phyloP scores from a whole-genome alignment of 768 basidiomycete species.

The Jaapia argillacea region DNA sequence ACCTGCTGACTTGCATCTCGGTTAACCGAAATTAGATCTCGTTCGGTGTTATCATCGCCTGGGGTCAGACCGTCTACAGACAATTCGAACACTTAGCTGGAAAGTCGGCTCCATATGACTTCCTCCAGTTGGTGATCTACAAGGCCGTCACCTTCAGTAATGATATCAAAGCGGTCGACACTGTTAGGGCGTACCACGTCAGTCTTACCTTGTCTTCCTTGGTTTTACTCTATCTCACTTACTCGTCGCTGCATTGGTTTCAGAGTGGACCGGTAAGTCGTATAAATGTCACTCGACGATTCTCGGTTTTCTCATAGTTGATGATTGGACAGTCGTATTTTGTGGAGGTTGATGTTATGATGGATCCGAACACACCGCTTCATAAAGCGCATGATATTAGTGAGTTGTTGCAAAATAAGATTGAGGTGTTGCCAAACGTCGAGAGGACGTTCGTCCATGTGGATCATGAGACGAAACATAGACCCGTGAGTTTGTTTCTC shows the following conservation, averaged over 20 bases:
- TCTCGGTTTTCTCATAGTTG: too few relatives aligned
- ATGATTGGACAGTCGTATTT: conserved; percentile 65
- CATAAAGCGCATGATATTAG: conserved; percentile 84
- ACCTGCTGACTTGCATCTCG: conserved; percentile 1
- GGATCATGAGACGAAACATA: conserved; percentile 84
- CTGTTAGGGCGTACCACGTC: conserved; percentile 88
- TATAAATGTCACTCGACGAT: too few relatives aligned
- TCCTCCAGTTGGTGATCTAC: conserved; percentile 86
- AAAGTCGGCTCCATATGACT: conserved; percentile 85
- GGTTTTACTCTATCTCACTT: conserved; percentile 1
- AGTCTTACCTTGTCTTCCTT: conserved; percentile 17
- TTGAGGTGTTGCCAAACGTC: conserved; percentile 83
- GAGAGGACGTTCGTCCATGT: conserved; percentile 93
- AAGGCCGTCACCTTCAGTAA: conserved; percentile 85
- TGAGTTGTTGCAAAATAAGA: conserved; percentile 81
- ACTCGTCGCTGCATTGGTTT: conserved; percentile 8
- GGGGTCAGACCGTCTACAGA: conserved; percentile 64
- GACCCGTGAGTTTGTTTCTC: conserved; percentile 31
- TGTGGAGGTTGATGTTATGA: conserved; percentile 93
- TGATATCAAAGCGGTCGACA: conserved; percentile 82
- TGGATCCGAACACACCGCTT: conserved; percentile 80
- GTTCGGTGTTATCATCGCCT: conserved; percentile 68
- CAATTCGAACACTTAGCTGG: conserved; percentile 88
- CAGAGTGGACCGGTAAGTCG: conserved; percentile 79
- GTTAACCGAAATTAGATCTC: too few relatives aligned